A percentile compares a stretch with the other conserved stretches of the same genome.
phyloP scores from a whole-genome alignment of 805 yeast genomes.

The Scheffersomyces stipitis region DNA sequence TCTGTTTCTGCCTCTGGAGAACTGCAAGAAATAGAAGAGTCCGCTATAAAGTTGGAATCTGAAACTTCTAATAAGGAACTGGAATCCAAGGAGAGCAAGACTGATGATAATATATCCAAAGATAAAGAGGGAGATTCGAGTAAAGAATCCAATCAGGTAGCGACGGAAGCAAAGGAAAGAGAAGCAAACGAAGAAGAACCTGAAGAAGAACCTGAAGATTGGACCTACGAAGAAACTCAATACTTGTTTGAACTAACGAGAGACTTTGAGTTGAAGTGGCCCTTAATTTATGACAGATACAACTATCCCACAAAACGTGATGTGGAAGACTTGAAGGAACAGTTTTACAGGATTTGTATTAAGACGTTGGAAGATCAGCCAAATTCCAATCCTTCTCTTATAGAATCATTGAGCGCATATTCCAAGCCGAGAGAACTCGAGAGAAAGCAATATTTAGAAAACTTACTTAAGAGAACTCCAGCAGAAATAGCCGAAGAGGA shows the following conservation, averaged over 20 bases:
- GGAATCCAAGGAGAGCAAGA: conserved; percentile 29
- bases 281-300: conserved; percentile 63
- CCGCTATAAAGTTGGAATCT: conserved; percentile 19
- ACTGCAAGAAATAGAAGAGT: conserved; percentile 5
- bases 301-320: conserved; percentile 38
- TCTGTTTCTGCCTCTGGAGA: conserved; percentile 1
- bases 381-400: conserved; percentile 44
- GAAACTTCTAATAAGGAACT: conserved; percentile 10
- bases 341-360: conserved; percentile 70
- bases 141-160: conserved; percentile 1
- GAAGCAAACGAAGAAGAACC: conserved; percentile 9
- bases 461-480: conserved; percentile 79
- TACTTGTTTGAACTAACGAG: conserved; percentile 73
- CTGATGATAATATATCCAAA: neutral
- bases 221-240: conserved; percentile 78
- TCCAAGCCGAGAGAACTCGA: conserved; percentile 71
- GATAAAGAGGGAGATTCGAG: conserved; percentile 1
- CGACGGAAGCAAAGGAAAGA: neutral
- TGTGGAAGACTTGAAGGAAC: conserved; percentile 79
- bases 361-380: conserved; percentile 43
- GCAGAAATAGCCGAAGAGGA: conserved; percentile 99
- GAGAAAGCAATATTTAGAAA: conserved; percentile 77
- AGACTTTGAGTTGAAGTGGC: conserved; percentile 64
- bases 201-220: conserved; percentile 41
- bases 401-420: conserved; percentile 62